These are phyloP conservation scores for Orobanche coerulescens DNA, from an alignment of 257 asterid species.

Conservation along the genomic window DNA sequence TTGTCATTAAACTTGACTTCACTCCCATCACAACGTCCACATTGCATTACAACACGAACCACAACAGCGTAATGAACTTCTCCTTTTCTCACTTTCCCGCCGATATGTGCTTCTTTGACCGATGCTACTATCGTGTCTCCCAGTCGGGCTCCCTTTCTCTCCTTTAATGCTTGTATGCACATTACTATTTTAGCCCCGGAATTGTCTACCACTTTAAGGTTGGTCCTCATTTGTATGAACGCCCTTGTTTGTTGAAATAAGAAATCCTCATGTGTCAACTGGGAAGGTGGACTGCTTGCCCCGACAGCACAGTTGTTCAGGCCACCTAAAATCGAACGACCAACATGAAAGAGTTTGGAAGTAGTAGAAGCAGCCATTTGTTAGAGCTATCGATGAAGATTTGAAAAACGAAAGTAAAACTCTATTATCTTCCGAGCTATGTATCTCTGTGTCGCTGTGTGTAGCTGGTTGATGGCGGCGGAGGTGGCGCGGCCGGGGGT, in stretches of 20 bases:
- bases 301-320: constrained; percentile 37
- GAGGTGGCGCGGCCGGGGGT: constrained; percentile 16
- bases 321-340: constrained; percentile 57
- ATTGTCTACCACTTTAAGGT: constrained; percentile 86
- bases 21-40: constrained; percentile 85
- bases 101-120: constrained; percentile 81
- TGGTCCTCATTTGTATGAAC: constrained; percentile 92
- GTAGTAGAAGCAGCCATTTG: constrained; percentile 43
- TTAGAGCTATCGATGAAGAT: constrained; percentile 9
- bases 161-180: constrained; percentile 91
- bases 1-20: constrained; percentile 88
- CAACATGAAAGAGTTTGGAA: constrained; percentile 39
- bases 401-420: neutral
- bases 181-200: constrained; percentile 82
- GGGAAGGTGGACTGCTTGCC: constrained; percentile 33
- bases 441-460: neutral
- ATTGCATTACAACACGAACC: constrained; percentile 89
- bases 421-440: neutral
- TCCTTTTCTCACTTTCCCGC: constrained; percentile 93
- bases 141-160: constrained; percentile 81
- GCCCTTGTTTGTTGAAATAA: constrained; percentile 69
- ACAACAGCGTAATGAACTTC: constrained; percentile 77
- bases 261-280: constrained; percentile 29
- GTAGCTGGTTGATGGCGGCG: constrained; percentile 11
- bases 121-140: constrained; percentile 88